Conservation (phyloP, 2,329 filamentous ascomycete genomes). For the Epichloe hybrida region DNA sequence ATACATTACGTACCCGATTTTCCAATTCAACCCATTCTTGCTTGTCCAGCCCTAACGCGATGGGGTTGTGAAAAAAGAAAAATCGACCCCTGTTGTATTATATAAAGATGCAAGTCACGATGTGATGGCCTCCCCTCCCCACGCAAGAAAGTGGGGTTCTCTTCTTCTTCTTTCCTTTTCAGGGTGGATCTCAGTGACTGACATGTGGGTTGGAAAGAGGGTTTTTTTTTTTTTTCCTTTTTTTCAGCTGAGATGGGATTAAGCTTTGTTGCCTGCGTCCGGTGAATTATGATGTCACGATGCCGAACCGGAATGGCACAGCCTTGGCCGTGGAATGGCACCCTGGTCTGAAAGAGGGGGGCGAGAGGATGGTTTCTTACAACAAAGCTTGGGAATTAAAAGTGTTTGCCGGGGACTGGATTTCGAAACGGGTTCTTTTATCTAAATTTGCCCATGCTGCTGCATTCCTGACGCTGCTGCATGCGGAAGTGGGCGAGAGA, state of each 20-base stretch:
- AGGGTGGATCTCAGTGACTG: not conserved
- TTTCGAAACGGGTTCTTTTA: too few relatives aligned
- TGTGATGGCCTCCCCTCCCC: too few relatives aligned
- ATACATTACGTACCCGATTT: too few relatives aligned
- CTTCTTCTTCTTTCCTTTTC: not conserved
- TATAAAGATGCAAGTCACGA: too few relatives aligned
- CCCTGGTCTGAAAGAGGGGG: not conserved
- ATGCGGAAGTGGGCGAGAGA: not conserved
- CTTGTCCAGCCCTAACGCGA: too few relatives aligned
- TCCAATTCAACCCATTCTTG: too few relatives aligned
- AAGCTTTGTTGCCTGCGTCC: not conserved
- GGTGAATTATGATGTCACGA: not conserved
- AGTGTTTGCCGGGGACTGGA: not conserved
- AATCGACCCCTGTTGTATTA: too few relatives aligned
- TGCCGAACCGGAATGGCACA: not conserved
- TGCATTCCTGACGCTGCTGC: too few relatives aligned
- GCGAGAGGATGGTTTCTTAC: too few relatives aligned
- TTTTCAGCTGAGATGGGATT: not conserved
- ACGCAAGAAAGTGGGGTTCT: not conserved
- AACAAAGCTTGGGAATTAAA: too few relatives aligned
- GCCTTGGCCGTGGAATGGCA: not conserved
- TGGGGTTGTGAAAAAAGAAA: too few relatives aligned
- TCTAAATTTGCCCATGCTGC: too few relatives aligned
- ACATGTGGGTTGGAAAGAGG: not conserved
- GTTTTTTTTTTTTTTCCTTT: not conserved